phyloP scores from a whole-genome alignment of 2,329 filamentous ascomycete species.

The Juglanconis oblonga region DNA sequence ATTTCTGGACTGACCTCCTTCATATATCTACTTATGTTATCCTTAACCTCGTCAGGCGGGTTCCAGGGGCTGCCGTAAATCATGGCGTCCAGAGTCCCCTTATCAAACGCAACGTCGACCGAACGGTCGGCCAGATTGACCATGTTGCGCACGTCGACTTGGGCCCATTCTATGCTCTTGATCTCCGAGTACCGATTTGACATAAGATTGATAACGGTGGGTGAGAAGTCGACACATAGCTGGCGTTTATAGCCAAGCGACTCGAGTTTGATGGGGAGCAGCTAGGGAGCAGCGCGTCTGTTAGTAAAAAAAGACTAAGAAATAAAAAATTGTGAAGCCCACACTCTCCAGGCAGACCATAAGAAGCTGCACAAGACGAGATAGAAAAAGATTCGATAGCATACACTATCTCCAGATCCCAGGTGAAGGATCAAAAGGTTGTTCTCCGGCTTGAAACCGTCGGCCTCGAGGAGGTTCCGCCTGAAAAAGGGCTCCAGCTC shows the following conservation, averaged over 20 bases:
- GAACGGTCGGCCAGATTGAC: conserved; percentile 34
- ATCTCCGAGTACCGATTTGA: conserved; percentile 35
- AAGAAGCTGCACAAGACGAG: too few relatives aligned
- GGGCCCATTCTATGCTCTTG: conserved; percentile 45
- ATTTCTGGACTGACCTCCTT: conserved; percentile 31
- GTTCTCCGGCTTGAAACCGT: conserved; percentile 24
- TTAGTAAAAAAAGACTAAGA: background rate
- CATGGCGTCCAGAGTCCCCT: conserved; percentile 54
- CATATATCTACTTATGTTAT: conserved; percentile 47
- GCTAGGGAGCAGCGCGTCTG: conserved; percentile 32
- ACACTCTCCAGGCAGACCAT: too few relatives aligned
- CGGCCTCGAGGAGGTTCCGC: conserved; percentile 36
- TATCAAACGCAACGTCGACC: conserved; percentile 54
- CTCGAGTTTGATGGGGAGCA: conserved; percentile 47
- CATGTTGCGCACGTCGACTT: conserved; percentile 52
- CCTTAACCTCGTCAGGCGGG: conserved; percentile 45
- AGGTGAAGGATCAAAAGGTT: conserved; percentile 50
- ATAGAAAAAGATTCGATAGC: conserved; percentile 6
- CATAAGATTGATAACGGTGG: conserved; percentile 53
- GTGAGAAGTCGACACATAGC: conserved; percentile 56
- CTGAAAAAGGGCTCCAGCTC: conserved; percentile 47
- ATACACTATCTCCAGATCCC: conserved; percentile 56
- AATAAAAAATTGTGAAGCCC: conserved; percentile 6
- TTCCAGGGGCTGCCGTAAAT: conserved; percentile 52
- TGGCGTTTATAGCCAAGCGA: conserved; percentile 48